phyloP scores from a whole-genome alignment of 2,329 filamentous ascomycete genomes.

The Colletotrichum costaricense region DNA sequence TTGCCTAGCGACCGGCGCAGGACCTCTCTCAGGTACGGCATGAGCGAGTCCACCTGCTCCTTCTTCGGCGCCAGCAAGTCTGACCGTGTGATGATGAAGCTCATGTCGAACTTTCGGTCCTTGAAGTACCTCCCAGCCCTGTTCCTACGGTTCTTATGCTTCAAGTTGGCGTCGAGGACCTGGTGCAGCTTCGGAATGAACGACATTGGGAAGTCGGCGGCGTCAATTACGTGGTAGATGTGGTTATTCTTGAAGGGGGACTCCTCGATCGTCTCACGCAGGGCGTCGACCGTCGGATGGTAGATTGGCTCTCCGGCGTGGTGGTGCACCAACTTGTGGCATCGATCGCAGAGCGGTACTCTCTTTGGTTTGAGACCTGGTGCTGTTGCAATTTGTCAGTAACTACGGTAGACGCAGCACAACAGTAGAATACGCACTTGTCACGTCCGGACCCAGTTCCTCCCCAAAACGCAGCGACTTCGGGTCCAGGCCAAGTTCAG shows the following conservation, averaged over 20 bases:
- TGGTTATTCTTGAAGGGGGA: constrained; percentile 93
- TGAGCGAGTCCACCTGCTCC: constrained; percentile 83
- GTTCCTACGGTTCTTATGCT: constrained; percentile 84
- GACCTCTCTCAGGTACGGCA: constrained; percentile 85
- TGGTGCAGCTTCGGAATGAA: constrained; percentile 81
- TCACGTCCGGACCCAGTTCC: constrained; percentile 35
- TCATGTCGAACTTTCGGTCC: constrained; percentile 80
- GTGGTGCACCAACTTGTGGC: constrained; percentile 85
- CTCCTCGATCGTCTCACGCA: constrained; percentile 86
- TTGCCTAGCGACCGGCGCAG: constrained; percentile 81
- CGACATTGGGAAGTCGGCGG: constrained; percentile 96
- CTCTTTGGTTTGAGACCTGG: constrained; percentile 11
- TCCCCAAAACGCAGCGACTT: constrained; percentile 48
- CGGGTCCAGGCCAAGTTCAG: constrained; percentile 59
- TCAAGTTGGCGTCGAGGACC: constrained; percentile 78
- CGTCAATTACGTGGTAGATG: constrained; percentile 94
- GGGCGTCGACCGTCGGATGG: constrained; percentile 83
- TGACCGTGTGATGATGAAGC: constrained; percentile 90
- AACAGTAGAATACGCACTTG: constrained; percentile 6
- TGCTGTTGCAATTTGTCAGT: constrained; percentile 4
- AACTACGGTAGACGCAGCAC: not conserved
- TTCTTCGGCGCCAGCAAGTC: constrained; percentile 89
- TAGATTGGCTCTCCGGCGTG: constrained; percentile 76
- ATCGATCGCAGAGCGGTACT: constrained; percentile 83
- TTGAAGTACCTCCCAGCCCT: constrained; percentile 72